Evolutionary conservation across 768 basidiomycete species (phyloP).

Genomic region (Auriscalpium microsporum): DNA sequence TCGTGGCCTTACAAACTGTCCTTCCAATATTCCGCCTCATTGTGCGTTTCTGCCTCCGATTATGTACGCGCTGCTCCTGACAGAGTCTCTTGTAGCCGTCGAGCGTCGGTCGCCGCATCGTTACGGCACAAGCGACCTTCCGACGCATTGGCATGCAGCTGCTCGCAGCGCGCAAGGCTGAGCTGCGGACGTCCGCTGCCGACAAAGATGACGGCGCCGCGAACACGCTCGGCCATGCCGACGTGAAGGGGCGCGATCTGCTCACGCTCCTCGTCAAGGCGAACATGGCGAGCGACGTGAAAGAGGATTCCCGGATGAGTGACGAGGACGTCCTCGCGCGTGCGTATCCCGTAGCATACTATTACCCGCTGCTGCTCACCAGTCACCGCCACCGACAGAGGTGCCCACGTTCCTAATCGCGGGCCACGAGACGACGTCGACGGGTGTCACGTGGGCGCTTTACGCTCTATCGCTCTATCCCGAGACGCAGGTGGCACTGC

Average conservation of each 20-base stretch:
- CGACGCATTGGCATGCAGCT: constrained; percentile 41
- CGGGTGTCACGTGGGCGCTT: constrained; percentile 28
- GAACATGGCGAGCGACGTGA: constrained; percentile 24
- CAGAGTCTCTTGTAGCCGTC: neutral
- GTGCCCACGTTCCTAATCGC: constrained; percentile 25
- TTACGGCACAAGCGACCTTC: constrained; percentile 34
- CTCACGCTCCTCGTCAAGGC: constrained; percentile 22
- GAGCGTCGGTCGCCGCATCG: neutral
- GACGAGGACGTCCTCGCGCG: constrained; percentile 25
- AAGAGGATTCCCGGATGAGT: constrained; percentile 17
- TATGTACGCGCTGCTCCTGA: neutral
- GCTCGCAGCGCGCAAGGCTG: constrained; percentile 39
- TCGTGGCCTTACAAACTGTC: constrained; percentile 25
- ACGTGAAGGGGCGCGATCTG: constrained; percentile 18
- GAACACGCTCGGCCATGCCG: constrained; percentile 2
- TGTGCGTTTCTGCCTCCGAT: constrained; percentile 19
- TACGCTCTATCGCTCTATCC: constrained; percentile 23
- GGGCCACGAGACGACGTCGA: constrained; percentile 21
- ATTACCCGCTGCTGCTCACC: neutral
- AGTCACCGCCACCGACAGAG: constrained; percentile 12
- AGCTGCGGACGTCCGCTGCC: constrained; percentile 8
- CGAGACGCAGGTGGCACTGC: constrained; percentile 24
- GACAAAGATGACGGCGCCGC: neutral
- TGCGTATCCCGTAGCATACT: neutral
- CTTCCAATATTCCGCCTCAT: constrained; percentile 32